These are phyloP conservation scores for Aaosphaeria pasadenensis DNA, from an alignment of 2,329 filamentous ascomycete genomes.

Conservation along the genomic window DNA sequence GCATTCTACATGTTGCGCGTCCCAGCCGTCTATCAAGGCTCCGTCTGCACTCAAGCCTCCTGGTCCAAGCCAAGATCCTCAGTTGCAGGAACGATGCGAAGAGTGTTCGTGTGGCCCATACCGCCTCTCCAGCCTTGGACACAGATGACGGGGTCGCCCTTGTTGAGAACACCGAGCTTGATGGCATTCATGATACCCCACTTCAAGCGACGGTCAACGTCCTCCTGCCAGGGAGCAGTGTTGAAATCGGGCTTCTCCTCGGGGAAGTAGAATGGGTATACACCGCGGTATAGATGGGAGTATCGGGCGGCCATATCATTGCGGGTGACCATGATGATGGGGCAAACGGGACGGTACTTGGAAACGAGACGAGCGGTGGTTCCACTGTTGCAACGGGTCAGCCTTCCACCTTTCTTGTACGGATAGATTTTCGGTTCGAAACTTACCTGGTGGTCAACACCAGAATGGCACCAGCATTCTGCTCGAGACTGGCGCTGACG, in stretches of 20 bases:
- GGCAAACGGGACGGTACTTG: constrained; percentile 98
- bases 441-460: constrained; percentile 83
- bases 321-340: constrained; percentile 98
- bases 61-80: constrained; percentile 50
- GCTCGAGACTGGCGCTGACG: constrained; percentile 90
- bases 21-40: too few species aligned
- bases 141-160: constrained; percentile 74
- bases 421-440: too few species aligned
- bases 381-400: constrained; percentile 53
- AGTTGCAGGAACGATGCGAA: constrained; percentile 51
- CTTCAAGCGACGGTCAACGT: constrained; percentile 95
- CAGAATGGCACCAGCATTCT: constrained; percentile 94
- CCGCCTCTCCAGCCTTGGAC: constrained; percentile 91
- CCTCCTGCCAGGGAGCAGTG: constrained; percentile 94
- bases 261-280: constrained; percentile 95
- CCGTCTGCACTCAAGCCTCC: constrained; percentile 37
- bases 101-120: constrained; percentile 87
- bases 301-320: constrained; percentile 81
- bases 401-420: too few species aligned
- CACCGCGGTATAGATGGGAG: constrained; percentile 92
- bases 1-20: too few species aligned
- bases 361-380: constrained; percentile 91
- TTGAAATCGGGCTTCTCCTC: constrained; percentile 93
- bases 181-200: constrained; percentile 91
- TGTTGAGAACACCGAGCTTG: constrained; percentile 70